Percentiles rank a stretch among this genome's conserved stretches.
Conservation (phyloP, 257 asterid genomes). For the Solanum clarkiae region DNA sequence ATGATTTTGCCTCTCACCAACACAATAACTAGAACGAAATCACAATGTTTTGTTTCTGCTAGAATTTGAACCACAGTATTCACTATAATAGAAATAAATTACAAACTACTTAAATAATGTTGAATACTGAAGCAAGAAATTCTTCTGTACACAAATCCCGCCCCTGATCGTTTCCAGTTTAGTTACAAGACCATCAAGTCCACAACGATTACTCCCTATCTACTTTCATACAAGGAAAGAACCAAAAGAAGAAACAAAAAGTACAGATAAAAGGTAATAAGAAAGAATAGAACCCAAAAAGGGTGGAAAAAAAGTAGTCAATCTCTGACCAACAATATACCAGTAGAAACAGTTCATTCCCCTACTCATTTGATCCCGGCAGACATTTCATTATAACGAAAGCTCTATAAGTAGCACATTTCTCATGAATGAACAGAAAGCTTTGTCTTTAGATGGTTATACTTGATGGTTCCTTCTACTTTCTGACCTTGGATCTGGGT, state of each 20-base stretch:
- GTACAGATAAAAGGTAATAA: not conserved
- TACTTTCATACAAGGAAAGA: slow-evolving; percentile 13
- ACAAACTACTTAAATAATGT: not conserved
- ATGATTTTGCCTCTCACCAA: not conserved
- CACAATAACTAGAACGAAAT: not conserved
- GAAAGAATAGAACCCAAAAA: not conserved
- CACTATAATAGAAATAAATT: not conserved
- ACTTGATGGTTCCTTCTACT: slow-evolving; percentile 19
- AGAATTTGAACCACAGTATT: not conserved
- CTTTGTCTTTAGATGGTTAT: not conserved
- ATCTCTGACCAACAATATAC: not conserved
- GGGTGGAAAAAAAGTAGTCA: not conserved
- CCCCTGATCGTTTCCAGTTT: not conserved
- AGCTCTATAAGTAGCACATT: not conserved
- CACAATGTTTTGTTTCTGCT: not conserved
- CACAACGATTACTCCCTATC: slow-evolving; percentile 15
- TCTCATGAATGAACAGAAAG: not conserved
- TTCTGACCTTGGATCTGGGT: slow-evolving; percentile 38
- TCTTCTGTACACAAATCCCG: not conserved
- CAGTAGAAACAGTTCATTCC: not conserved
- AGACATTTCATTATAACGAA: not conserved
- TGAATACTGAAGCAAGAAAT: not conserved
- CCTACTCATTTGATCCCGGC: not conserved
- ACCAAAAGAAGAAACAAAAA: not conserved
- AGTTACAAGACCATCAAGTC: not conserved